Evolutionary conservation across 225 moss, liverwort and hornwort genomes (phyloP).

Genomic region (Marchantia polymorpha): DNA sequence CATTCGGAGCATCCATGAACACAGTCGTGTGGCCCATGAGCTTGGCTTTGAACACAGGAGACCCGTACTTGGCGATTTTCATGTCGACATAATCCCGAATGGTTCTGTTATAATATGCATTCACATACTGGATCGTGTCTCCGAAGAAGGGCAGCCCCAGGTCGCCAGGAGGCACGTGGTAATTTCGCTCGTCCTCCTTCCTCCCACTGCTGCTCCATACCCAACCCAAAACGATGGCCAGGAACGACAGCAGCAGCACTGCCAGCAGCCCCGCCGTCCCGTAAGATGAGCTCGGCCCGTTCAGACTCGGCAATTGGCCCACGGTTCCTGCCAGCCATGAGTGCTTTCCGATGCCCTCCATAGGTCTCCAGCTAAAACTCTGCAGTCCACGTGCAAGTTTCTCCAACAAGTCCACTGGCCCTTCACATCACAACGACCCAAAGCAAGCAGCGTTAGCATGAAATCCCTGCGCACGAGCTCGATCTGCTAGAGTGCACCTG

Average conservation of each 20-base stretch:
- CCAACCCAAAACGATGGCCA: constrained; percentile 5
- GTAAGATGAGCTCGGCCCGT: background rate
- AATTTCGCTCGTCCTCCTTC: background rate
- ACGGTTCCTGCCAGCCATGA: background rate
- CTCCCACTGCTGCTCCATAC: background rate
- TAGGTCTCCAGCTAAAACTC: background rate
- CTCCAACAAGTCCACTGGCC: background rate
- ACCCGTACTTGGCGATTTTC: constrained; percentile 18
- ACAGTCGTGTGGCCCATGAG: constrained; percentile 7
- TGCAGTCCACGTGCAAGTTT: background rate
- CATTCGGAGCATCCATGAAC: constrained; percentile 17
- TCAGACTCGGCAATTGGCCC: background rate
- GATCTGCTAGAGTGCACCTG: background rate
- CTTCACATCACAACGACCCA: background rate
- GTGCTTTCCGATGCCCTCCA: background rate
- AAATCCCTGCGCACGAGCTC: too few relatives aligned
- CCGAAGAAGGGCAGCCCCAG: constrained; percentile 15
- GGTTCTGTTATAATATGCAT: constrained; percentile 12
- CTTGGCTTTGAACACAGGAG: constrained; percentile 9
- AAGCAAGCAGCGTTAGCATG: background rate
- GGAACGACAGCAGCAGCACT: background rate
- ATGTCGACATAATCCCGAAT: background rate
- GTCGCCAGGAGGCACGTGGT: constrained; percentile 11
- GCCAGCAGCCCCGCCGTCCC: background rate
- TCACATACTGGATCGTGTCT: constrained; percentile 9